Conservation (phyloP, 2,329 filamentous ascomycete genomes). For the Polytolypa hystricis region DNA sequence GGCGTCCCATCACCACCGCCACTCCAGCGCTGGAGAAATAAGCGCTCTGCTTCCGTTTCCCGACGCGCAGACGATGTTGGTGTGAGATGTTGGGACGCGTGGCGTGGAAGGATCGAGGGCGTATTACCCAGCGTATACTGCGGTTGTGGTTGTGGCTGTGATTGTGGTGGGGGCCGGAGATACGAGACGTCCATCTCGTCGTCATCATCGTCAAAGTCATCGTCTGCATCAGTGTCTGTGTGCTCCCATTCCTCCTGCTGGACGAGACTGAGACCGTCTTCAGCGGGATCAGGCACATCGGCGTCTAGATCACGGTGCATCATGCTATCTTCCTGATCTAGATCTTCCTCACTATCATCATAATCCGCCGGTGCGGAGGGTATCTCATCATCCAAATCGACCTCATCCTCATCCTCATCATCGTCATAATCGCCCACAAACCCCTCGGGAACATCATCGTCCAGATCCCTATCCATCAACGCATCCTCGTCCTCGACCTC, state of each 20-base stretch:
- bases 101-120: slow-evolving; percentile 18
- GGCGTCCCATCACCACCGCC: slow-evolving; percentile 21
- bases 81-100: slow-evolving; percentile 17
- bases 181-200: slow-evolving; percentile 5
- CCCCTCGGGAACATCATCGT: slow-evolving; percentile 63
- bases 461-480: slow-evolving; percentile 50
- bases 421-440: slow-evolving; percentile 31
- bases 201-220: slow-evolving; percentile 31
- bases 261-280: slow-evolving; percentile 20
- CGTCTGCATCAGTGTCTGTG: slow-evolving; percentile 62
- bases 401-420: slow-evolving; percentile 30
- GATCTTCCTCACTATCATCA: slow-evolving; percentile 26
- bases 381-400: slow-evolving; percentile 30
- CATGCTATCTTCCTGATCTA: slow-evolving; percentile 33
- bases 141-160: no score
- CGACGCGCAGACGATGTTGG: slow-evolving; percentile 13
- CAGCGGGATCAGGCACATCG: slow-evolving; percentile 53
- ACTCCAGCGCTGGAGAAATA: slow-evolving; percentile 30
- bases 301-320: slow-evolving; percentile 63
- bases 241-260: slow-evolving; percentile 60
- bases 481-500: slow-evolving; percentile 37
- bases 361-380: slow-evolving; percentile 25
- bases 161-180: no score
- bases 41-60: slow-evolving; percentile 30
- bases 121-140: no score